Evolutionary conservation across 495 filamentous ascomycete species (phyloP).

Genomic region (Aspergillus sclerotioniger): DNA sequence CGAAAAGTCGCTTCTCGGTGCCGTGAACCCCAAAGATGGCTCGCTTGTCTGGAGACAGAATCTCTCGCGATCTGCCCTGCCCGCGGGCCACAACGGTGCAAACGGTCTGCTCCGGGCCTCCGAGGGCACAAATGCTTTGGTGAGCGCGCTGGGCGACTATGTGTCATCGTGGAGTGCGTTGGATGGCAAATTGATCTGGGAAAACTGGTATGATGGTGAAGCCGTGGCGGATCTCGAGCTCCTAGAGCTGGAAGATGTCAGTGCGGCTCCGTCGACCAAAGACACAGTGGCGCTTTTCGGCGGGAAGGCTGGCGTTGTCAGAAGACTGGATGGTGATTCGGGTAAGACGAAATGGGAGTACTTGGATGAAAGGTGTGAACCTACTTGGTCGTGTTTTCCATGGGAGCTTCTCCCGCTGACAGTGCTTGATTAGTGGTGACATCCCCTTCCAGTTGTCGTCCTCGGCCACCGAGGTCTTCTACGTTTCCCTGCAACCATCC

Average conservation of each 20-base stretch:
- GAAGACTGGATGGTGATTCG: constrained; percentile 66
- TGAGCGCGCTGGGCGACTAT: constrained; percentile 63
- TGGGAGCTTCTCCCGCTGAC: constrained; percentile 17
- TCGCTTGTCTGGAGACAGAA: constrained; percentile 82
- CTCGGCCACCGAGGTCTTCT: constrained; percentile 69
- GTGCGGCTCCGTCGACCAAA: constrained; percentile 45
- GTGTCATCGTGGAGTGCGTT: constrained; percentile 82
- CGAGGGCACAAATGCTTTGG: constrained; percentile 70
- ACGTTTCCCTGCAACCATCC: constrained; percentile 70
- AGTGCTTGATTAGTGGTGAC: constrained; percentile 51
- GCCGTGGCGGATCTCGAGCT: constrained; percentile 77
- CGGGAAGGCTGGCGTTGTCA: constrained; percentile 55
- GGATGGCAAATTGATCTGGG: constrained; percentile 77
- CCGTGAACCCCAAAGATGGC: constrained; percentile 85
- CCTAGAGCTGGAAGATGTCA: constrained; percentile 64
- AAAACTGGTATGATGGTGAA: constrained; percentile 52
- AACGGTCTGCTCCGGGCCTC: constrained; percentile 63
- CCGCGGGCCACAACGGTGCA: constrained; percentile 21
- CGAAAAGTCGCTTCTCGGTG: constrained; percentile 75
- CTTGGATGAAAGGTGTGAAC: constrained; percentile 55
- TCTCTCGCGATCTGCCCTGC: constrained; percentile 43
- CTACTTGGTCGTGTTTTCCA: background rate
- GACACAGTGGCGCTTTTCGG: constrained; percentile 70
- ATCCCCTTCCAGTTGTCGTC: constrained; percentile 76
- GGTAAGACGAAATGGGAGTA: constrained; percentile 80